Conservation (phyloP, 139 green algal genomes). For the Dunaliella primolecta region DNA sequence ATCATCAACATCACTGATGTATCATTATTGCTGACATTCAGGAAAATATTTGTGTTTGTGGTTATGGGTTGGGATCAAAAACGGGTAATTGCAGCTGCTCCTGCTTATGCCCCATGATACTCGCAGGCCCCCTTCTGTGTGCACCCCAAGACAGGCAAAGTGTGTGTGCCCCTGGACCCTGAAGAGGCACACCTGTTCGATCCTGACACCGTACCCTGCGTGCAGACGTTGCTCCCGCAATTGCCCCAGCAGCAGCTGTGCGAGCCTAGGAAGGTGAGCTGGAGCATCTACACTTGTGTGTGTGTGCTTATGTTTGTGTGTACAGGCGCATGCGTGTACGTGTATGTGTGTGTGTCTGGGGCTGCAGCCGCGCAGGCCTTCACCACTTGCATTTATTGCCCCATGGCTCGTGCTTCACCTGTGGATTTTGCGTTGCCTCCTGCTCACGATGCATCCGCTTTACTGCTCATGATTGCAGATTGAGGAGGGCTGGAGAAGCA, state of each 20-base stretch:
- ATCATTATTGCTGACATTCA: too few species aligned
- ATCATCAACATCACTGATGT: too few species aligned
- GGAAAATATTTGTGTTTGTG: too few species aligned
- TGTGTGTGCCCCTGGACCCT: constrained; percentile 95
- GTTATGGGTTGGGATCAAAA: too few species aligned
- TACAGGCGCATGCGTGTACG: not conserved
- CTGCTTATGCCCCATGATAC: too few species aligned
- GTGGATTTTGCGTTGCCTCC: too few species aligned
- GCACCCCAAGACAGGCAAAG: constrained; percentile 97
- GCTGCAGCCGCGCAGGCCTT: constrained; percentile 8
- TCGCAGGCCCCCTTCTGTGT: constrained; percentile 92
- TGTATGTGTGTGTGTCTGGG: not conserved
- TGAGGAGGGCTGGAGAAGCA: constrained; percentile 10
- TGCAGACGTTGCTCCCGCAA: constrained; percentile 42
- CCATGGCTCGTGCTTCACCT: too few species aligned
- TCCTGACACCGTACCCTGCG: constrained; percentile 77
- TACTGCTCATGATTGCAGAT: too few species aligned
- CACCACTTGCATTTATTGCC: too few species aligned
- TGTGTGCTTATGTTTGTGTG: not conserved
- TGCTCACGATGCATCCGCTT: too few species aligned
- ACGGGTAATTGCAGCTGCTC: too few species aligned
- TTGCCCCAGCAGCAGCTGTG: not conserved
- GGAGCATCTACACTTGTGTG: not conserved
- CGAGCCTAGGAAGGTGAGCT: not conserved
- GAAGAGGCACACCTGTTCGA: constrained; percentile 74